Percentiles rank a stretch among this genome's conserved stretches.
Conservation (phyloP, 768 basidiomycete species). For the Macrolepiota fuliginosa region DNA sequence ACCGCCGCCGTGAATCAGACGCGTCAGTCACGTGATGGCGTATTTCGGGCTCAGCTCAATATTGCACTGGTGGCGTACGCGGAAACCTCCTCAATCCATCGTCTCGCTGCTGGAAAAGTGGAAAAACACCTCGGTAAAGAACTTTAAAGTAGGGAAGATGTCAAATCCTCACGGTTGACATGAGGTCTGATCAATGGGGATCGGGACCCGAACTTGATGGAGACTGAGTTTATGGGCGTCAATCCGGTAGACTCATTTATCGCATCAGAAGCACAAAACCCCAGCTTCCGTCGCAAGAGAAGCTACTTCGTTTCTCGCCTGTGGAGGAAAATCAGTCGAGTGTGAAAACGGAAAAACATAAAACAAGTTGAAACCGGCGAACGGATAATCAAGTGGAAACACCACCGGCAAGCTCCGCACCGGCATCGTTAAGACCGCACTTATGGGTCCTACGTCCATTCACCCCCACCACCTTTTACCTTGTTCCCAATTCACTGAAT, state of each 20-base stretch:
- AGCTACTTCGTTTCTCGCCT: too few species aligned
- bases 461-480: constrained; percentile 12
- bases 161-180: too few species aligned
- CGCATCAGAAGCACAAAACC: not conserved
- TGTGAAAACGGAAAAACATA: not conserved
- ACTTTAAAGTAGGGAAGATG: too few species aligned
- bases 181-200: too few species aligned
- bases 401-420: constrained; percentile 25
- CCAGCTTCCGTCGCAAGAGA: too few species aligned
- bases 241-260: not conserved
- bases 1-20: constrained; percentile 14
- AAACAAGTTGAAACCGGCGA: not conserved
- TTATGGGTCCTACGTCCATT: not conserved
- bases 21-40: constrained; percentile 43
- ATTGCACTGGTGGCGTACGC: too few species aligned
- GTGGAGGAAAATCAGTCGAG: not conserved
- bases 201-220: too few species aligned
- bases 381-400: constrained; percentile 17
- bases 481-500: not conserved
- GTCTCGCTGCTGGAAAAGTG: not conserved
- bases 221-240: not conserved
- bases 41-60: not conserved
- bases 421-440: constrained; percentile 23
- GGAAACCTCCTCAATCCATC: not conserved
- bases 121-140: too few species aligned